These are phyloP conservation scores for Dactylellina drechsleri DNA, from an alignment of 2,329 filamentous ascomycete species.

Conservation along the genomic window DNA sequence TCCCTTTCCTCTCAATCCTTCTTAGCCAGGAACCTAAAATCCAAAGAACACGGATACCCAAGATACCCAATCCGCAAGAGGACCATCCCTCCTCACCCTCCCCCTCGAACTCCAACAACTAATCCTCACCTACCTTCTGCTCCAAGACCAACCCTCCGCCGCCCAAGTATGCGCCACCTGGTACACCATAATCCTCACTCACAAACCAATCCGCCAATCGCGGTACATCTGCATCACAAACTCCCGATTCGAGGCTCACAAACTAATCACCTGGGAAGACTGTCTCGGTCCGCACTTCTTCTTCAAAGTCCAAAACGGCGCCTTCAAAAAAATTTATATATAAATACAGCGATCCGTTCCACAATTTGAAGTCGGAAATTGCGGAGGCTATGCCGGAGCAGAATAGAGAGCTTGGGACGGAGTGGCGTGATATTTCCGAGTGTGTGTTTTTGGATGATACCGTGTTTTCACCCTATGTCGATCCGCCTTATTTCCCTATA, in stretches of 20 bases:
- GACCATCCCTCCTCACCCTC: background rate
- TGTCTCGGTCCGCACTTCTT: background rate
- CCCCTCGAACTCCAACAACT: conserved; percentile 14
- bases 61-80: no score
- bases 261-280: background rate
- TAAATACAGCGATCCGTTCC: background rate
- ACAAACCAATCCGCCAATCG: background rate
- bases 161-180: conserved; percentile 2
- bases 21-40: no score
- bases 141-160: conserved; percentile 19
- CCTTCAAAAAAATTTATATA: conserved; percentile 1
- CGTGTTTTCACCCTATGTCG: conserved; percentile 3
- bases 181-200: conserved; percentile 20
- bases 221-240: background rate
- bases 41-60: no score
- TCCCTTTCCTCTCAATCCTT: no score
- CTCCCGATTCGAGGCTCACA: conserved; percentile 5
- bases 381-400: no score
- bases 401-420: background rate
- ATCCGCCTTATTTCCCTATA: no score
- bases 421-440: conserved; percentile 2
- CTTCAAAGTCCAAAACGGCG: conserved; percentile 21
- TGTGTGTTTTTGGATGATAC: conserved; percentile 27
- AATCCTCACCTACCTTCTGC: conserved; percentile 17
- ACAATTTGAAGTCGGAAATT: background rate